Evolutionary conservation across 768 basidiomycete species (phyloP), one percentile per base, ranked within the genome.

Genomic region (Boletales sp.): DNA sequence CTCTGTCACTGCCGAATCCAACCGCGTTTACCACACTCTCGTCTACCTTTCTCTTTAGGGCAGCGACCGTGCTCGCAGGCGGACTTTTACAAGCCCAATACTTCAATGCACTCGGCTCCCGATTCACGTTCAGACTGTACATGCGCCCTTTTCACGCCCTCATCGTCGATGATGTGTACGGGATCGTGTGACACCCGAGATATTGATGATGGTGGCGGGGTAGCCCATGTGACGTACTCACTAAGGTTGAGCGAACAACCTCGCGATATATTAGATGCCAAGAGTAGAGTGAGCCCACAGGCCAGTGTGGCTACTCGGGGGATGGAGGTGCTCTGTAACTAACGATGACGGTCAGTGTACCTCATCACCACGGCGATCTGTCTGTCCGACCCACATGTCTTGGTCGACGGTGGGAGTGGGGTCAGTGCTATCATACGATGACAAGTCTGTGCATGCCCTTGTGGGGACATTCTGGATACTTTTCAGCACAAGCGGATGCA

Each of bases 161-260:
- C 47, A 53, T 70, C 35, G 68, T 61, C 4, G 9, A 43, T 0
- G 66, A 63, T 1, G 54, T 49, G n/a, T 69, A 70, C 51, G 8
- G 53, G 9, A 14, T 61, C 46, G 62, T 70, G 4, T 61, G 69
- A 2, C 69, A 70, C 51, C 69, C 69, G 8, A 62, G 60, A n/a
- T 70, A 70, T 37, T 46, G 0, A 15, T 3, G 8, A 11, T 51
- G 18, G 21, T 8, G 5, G 0, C 46, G 0, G 63, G 64, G 0
- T 37, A 34, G 33, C 1, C n/a, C n/a, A n/a, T n/a, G n/a, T n/a
- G n/a, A n/a, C n/a, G n/a, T n/a, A n/a, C n/a, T n/a, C n/a, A n/a
- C n/a, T n/a, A n/a, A n/a, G n/a, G n/a, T n/a, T n/a, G n/a, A n/a
- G n/a, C n/a, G n/a, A n/a, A n/a, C n/a, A n/a, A n/a, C n/a, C n/a